Evolutionary conservation across 768 basidiomycete species (phyloP), one percentile per base, ranked within the genome.

Genomic region (Boletus rubroflammeus): DNA sequence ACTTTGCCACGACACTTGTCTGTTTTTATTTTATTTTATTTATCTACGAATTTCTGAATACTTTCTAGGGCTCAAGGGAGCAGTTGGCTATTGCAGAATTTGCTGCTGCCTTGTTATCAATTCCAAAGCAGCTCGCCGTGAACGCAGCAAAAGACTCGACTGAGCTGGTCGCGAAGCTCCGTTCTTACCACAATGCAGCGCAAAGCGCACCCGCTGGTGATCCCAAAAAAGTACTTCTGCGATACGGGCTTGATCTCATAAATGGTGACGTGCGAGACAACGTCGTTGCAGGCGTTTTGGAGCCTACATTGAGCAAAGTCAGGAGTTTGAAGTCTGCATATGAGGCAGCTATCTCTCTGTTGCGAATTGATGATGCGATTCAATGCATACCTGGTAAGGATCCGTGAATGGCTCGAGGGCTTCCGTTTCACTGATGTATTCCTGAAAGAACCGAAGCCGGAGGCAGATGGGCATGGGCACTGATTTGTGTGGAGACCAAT

Each of bases 11-110:
- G 5, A 98, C 94, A 21, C 75, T 98, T 72, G 96, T 96, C 69
- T 69, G 88, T 77, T 6, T 28, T 32, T 42, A 25, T 47, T 26
- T 34, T 26, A 14, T 28, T 29, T 44, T 47, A 21, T 40, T 21
- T n/a, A 25, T 26, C 34, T 28, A 34, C 35, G 31, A 32, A 19
- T 47, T 45, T 43, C 40, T 57, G 41, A 52, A 42, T 43, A 42
- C 25, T 60, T 45, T 58, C 50, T 67, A 98, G 96, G 97, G 96
- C 44, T 99, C 97, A 21, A 81, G 97, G 62, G 97, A 99, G 73
- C 97, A 99, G 70, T 78, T 99, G 49, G 97, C 97, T 19, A 98
- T 99, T 65, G 97, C 95, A n/a, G 97, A 99, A 71, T 99, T 99
- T 69, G 97, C 97, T 21, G 78, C 80, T 56, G 90, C 97, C 13